Conservation (phyloP, 2,329 filamentous ascomycete species). For the Cladosporium velox region DNA sequence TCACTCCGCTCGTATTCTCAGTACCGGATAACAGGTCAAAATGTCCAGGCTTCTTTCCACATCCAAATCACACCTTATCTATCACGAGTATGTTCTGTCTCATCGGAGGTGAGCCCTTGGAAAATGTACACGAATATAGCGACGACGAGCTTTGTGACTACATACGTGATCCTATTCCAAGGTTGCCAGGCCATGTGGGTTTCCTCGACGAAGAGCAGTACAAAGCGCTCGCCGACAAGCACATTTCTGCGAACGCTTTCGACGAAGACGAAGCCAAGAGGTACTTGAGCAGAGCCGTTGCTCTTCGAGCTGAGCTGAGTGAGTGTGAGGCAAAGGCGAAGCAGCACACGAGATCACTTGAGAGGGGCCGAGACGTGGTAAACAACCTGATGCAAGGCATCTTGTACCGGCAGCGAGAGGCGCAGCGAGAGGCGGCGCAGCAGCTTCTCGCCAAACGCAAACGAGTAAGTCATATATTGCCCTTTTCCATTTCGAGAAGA, state of each 20-base stretch:
- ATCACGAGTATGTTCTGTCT: not conserved
- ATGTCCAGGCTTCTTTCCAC: too few species aligned
- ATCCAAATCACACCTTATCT: not conserved
- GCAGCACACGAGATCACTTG: not conserved
- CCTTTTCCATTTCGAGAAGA: not conserved
- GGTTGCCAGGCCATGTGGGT: not conserved
- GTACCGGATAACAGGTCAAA: too few species aligned
- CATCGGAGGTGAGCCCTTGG: not conserved
- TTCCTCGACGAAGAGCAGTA: not conserved
- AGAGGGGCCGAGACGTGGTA: too few species aligned
- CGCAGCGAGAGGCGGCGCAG: too few species aligned
- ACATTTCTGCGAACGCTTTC: not conserved
- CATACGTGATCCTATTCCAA: not conserved
- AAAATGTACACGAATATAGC: not conserved
- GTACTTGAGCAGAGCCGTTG: not conserved
- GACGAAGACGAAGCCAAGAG: not conserved
- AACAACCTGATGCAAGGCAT: too few species aligned
- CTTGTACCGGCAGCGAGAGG: too few species aligned
- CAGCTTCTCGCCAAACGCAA: not conserved
- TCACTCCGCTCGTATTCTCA: too few species aligned
- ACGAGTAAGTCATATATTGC: not conserved
- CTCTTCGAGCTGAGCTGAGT: not conserved
- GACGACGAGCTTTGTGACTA: not conserved
- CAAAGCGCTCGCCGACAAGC: not conserved
- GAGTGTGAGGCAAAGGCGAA: not conserved